Percentiles rank a stretch among this genome's conserved stretches.
phyloP scores from a whole-genome alignment of 305 asterid genomes.

The Rubia tinctorum region DNA sequence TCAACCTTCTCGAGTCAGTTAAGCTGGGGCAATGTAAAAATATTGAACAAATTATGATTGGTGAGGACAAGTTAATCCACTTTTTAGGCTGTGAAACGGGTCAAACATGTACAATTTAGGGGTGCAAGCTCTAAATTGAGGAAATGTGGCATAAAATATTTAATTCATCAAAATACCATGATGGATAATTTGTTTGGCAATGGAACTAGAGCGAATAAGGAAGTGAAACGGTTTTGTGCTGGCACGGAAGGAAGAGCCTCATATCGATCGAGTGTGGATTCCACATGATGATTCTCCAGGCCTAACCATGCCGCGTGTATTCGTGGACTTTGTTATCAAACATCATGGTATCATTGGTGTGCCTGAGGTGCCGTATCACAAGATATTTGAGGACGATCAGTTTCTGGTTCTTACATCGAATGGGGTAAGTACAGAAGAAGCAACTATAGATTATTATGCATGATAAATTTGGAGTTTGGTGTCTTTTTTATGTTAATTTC shows the following conservation, averaged over 20 bases:
- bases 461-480: neutral
- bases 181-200: constrained; percentile 32
- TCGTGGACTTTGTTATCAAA: constrained; percentile 77
- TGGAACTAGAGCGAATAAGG: constrained; percentile 78
- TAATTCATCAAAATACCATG: too few species aligned
- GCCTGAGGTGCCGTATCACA: constrained; percentile 63
- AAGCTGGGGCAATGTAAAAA: constrained; percentile 89
- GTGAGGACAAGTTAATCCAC: constrained; percentile 90
- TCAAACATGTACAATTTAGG: constrained; percentile 74
- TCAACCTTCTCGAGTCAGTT: constrained; percentile 95
- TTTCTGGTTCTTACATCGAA: constrained; percentile 76
- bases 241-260: too few species aligned
- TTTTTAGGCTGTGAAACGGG: constrained; percentile 94
- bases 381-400: constrained; percentile 45
- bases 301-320: constrained; percentile 24
- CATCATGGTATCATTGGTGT: constrained; percentile 56
- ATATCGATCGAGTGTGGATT: too few species aligned
- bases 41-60: constrained; percentile 96
- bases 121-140: too few species aligned
- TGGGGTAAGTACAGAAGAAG: constrained; percentile 43
- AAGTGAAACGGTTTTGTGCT: constrained; percentile 52
- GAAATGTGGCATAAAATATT: too few species aligned
- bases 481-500: constrained; percentile 1
- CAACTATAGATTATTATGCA: neutral
- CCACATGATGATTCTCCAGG: too few species aligned